Conservation (phyloP, 345 rosid species). For the Arabidopsis suecica region DNA sequence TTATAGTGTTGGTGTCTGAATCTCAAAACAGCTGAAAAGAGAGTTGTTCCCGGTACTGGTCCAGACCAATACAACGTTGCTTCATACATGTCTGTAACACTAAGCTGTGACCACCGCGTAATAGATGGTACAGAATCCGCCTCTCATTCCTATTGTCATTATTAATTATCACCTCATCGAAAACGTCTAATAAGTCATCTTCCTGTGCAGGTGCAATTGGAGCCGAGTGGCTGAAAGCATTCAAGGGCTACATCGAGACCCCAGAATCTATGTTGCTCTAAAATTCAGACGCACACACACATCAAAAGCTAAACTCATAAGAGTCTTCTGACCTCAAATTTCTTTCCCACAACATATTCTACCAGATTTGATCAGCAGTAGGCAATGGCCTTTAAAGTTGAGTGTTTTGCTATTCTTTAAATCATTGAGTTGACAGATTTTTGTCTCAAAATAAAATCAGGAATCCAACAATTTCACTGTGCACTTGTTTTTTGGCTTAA, state of each 20-base stretch:
- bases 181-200: neutral
- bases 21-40: conserved; percentile 77
- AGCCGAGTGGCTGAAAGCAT: conserved; percentile 96
- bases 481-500: neutral
- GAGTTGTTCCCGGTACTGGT: conserved; percentile 75
- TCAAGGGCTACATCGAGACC: conserved; percentile 89
- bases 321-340: conserved; percentile 18
- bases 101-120: conserved; percentile 97
- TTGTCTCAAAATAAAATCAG: conserved; percentile 32
- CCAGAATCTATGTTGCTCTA: conserved; percentile 94
- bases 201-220: conserved; percentile 76
- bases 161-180: neutral
- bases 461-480: conserved; percentile 14
- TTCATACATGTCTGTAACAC: conserved; percentile 83
- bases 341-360: conserved; percentile 16
- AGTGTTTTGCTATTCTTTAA: conserved; percentile 26
- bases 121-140: conserved; percentile 69
- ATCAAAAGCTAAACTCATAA: conserved; percentile 32
- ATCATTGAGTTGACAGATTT: conserved; percentile 14
- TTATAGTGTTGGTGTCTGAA: conserved; percentile 22
- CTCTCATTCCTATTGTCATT: neutral
- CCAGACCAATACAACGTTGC: conserved; percentile 73
- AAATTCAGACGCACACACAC: conserved; percentile 36
- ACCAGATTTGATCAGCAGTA: conserved; percentile 24
- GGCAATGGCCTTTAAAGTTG: conserved; percentile 10